Evolutionary conservation across 495 filamentous ascomycete genomes (phyloP).

Genomic region (Neurospora sublineolata): DNA sequence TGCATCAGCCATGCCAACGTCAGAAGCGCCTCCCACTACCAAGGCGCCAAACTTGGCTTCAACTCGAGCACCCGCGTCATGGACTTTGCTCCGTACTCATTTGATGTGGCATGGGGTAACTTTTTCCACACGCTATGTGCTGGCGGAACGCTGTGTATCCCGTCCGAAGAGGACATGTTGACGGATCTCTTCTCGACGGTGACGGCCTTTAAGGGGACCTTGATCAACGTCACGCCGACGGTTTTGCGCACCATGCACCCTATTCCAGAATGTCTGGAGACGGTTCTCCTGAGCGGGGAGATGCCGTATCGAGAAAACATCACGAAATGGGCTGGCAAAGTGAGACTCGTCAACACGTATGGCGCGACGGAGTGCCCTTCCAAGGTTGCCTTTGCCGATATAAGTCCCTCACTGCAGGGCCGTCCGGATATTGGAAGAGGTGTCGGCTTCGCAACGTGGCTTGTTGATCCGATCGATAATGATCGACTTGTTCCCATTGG

Average conservation of each 20-base stretch:
- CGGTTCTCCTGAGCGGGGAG: slow-evolving; percentile 28
- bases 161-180: slow-evolving; percentile 18
- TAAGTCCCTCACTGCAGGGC: not conserved
- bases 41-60: not conserved
- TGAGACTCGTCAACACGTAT: slow-evolving; percentile 25
- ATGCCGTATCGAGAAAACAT: slow-evolving; percentile 9
- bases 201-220: not conserved
- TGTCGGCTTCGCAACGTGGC: slow-evolving; percentile 19
- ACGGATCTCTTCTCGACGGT: slow-evolving; percentile 12
- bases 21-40: not conserved
- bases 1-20: not conserved
- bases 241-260: slow-evolving; percentile 28
- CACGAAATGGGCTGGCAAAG: slow-evolving; percentile 6
- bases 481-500: slow-evolving; percentile 53
- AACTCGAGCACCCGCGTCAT: slow-evolving; percentile 28
- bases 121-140: slow-evolving; percentile 43
- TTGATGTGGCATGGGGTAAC: slow-evolving; percentile 45
- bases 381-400: not conserved
- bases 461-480: slow-evolving; percentile 49
- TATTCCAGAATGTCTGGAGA: not conserved
- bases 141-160: slow-evolving; percentile 25
- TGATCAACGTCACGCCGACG: slow-evolving; percentile 35
- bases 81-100: slow-evolving; percentile 50
- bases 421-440: not conserved
- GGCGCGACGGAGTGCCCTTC: slow-evolving; percentile 21